Evolutionary conservation across 1,284 basidiomycete species (phyloP).

Genomic region (Melampsora larici-populina): DNA sequence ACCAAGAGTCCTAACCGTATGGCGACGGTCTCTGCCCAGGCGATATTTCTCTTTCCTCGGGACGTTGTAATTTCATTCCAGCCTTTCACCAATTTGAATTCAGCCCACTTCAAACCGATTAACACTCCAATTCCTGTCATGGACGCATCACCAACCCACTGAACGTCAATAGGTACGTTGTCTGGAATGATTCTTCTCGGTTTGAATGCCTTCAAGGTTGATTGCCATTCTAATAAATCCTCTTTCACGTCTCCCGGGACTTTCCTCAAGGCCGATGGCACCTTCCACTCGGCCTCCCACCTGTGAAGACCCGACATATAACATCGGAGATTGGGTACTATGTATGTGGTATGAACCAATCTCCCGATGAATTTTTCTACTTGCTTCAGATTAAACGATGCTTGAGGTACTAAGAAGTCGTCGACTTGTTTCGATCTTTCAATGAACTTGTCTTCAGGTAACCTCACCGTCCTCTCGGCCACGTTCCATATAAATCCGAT

Average conservation of each 20-base stretch:
- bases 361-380: not conserved
- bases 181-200: not conserved
- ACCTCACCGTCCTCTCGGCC: too few relatives aligned
- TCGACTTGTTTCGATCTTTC: not conserved
- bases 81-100: not conserved
- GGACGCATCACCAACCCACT: too few relatives aligned
- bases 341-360: not conserved
- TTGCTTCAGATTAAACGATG: not conserved
- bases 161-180: not conserved
- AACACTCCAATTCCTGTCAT: not conserved
- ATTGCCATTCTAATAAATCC: too few relatives aligned
- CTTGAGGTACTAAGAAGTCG: too few relatives aligned
- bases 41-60: not conserved
- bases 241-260: too few relatives aligned
- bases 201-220: too few relatives aligned
- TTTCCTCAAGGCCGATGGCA: too few relatives aligned
- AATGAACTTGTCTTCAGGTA: not conserved
- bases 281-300: not conserved
- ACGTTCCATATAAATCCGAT: conserved; percentile 11
- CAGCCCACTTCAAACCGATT: not conserved
- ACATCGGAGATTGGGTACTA: too few relatives aligned
- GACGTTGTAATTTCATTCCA: too few relatives aligned
- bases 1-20: not conserved
- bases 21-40: not conserved
- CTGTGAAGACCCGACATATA: not conserved